Percentiles rank a stretch among this genome's conserved stretches.
Conservation (phyloP, 2,329 filamentous ascomycete species). For the Diaporthe sp. region DNA sequence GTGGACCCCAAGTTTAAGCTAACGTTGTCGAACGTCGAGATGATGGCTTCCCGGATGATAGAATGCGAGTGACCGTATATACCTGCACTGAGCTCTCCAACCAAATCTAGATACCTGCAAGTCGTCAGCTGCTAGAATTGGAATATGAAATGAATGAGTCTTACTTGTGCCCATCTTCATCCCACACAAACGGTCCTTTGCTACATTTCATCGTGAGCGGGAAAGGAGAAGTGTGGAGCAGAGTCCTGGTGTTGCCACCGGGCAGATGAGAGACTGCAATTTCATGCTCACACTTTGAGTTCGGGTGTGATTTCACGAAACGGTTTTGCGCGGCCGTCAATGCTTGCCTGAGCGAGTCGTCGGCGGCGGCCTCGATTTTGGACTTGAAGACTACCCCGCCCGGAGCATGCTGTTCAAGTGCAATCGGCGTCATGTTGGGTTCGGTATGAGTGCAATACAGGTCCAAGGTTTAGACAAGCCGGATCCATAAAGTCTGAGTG, state of each 20-base stretch:
- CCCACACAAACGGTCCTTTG: conserved; percentile 48
- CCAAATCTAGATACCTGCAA: conserved; percentile 65
- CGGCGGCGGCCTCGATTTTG: not conserved
- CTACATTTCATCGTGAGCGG: conserved; percentile 53
- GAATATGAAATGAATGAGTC: conserved; percentile 2
- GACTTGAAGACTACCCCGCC: not conserved
- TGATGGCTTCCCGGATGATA: conserved; percentile 60
- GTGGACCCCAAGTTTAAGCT: conserved; percentile 67
- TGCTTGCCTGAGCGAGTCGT: not conserved
- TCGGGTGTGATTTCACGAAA: not conserved
- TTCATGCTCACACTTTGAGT: not conserved
- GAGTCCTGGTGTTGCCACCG: conserved; percentile 44
- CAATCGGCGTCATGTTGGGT: not conserved
- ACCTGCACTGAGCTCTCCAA: conserved; percentile 72
- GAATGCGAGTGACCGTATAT: conserved; percentile 74
- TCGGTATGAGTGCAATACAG: not conserved
- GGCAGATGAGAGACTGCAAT: conserved; percentile 36
- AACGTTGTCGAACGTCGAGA: conserved; percentile 51
- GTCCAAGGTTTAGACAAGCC: too few species aligned
- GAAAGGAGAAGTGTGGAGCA: conserved; percentile 52
- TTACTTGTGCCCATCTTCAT: conserved; percentile 52
- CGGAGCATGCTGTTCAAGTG: not conserved
- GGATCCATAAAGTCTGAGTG: too few species aligned
- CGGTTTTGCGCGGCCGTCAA: not conserved
- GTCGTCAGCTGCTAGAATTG: not conserved